These are phyloP conservation scores for Coix lacrymajobi DNA, from an alignment of 176 grass and related monocot genomes.

Conservation along the genomic window DNA sequence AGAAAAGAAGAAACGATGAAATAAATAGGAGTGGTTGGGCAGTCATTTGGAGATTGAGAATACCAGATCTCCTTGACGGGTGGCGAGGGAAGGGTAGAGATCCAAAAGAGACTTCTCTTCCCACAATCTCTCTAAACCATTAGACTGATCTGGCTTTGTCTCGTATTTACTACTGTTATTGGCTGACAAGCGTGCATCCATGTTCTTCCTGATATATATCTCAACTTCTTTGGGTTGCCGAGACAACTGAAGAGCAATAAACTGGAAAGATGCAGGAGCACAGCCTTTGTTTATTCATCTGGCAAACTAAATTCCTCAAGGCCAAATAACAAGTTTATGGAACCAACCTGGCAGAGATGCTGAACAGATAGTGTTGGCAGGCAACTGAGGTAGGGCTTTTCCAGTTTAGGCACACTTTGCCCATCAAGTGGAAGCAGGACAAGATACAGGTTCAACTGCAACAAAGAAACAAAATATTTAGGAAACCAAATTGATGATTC, in stretches of 20 bases:
- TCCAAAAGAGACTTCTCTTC: conserved; percentile 47
- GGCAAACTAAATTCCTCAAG: not conserved
- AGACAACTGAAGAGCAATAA: conserved; percentile 44
- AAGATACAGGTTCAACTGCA: conserved; percentile 61
- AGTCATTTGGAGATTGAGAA: not conserved
- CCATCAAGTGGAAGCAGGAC: conserved; percentile 54
- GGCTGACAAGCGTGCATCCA: not conserved
- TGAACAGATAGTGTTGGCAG: conserved; percentile 46
- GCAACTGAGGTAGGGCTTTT: conserved; percentile 51
- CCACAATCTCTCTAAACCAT: conserved; percentile 33
- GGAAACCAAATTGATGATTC: not conserved
- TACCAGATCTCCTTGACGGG: conserved; percentile 47
- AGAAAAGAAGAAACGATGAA: not conserved
- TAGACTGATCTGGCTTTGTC: not conserved
- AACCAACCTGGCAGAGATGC: conserved; percentile 53
- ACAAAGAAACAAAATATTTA: conserved; percentile 19
- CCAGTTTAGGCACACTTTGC: conserved; percentile 49
- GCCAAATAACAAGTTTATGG: not conserved
- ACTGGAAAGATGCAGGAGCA: conserved; percentile 26
- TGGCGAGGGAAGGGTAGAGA: conserved; percentile 27
- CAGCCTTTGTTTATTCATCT: conserved; percentile 7
- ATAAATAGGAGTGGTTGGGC: not conserved
- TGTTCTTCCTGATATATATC: conserved; percentile 38
- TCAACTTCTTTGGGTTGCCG: conserved; percentile 44
- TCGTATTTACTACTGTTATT: not conserved